A percentile compares a stretch with the other conserved stretches of the same genome.
phyloP scores from a whole-genome alignment of 768 basidiomycete species.

The Vararia minispora region DNA sequence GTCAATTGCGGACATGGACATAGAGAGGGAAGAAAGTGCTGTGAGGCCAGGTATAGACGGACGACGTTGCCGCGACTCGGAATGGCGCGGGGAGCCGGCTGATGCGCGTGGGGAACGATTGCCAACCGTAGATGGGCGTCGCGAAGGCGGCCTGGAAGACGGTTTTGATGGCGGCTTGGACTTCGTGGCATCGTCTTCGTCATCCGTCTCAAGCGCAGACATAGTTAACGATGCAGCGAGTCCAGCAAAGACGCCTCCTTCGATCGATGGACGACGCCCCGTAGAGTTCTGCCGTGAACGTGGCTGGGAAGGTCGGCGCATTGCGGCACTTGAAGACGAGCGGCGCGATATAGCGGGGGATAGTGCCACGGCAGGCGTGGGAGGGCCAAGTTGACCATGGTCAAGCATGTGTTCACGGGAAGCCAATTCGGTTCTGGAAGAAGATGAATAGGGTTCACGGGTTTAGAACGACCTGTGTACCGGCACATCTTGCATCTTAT shows the following conservation, averaged over 20 bases:
- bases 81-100: too few species aligned
- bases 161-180: too few species aligned
- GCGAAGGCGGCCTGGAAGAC: too few species aligned
- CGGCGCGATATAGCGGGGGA: conserved; percentile 28
- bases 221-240: conserved; percentile 9
- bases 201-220: conserved; percentile 22
- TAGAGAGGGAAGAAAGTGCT: conserved; percentile 34
- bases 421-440: conserved; percentile 68
- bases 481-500: conserved; percentile 93
- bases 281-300: conserved; percentile 10
- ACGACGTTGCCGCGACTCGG: too few species aligned
- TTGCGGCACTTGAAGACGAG: conserved; percentile 5
- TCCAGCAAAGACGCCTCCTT: conserved; percentile 7
- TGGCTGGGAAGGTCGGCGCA: neutral
- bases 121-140: too few species aligned
- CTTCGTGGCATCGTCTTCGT: conserved; percentile 16
- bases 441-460: neutral
- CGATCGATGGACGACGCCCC: conserved; percentile 6
- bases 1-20: conserved; percentile 44
- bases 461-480: conserved; percentile 22
- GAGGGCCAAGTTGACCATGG: conserved; percentile 67
- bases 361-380: conserved; percentile 38
- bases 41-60: too few species aligned
- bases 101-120: too few species aligned
- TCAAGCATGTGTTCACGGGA: conserved; percentile 91